These are phyloP conservation scores for Cladosporium halotolerans DNA, from an alignment of 2,329 filamentous ascomycete species.

Conservation along the genomic window DNA sequence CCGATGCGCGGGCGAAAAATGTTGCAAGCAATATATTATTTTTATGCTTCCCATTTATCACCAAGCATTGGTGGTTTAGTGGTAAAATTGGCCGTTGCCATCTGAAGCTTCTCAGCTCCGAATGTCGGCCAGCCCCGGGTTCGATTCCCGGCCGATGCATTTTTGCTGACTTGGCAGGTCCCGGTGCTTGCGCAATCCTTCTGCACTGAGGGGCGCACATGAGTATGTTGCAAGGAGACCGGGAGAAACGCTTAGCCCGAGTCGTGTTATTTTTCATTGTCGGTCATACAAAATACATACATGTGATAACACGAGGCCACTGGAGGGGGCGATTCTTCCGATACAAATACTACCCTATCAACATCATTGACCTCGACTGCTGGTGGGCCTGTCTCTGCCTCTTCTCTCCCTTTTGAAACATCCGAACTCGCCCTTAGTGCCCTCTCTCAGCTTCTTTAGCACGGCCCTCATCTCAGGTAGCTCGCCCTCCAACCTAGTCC, in stretches of 20 bases:
- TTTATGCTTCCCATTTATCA: not conserved
- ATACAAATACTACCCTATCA: too few relatives aligned
- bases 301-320: too few relatives aligned
- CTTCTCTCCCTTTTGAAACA: slow-evolving; percentile 30
- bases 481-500: slow-evolving; percentile 74
- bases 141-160: slow-evolving; percentile 10
- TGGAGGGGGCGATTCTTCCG: too few relatives aligned
- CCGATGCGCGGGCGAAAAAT: not conserved
- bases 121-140: slow-evolving; percentile 7
- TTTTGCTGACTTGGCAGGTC: not conserved
- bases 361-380: not conserved
- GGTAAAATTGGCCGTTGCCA: slow-evolving; percentile 10
- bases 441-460: slow-evolving; percentile 75
- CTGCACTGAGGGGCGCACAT: too few relatives aligned
- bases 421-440: slow-evolving; percentile 72
- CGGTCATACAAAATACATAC: too few relatives aligned
- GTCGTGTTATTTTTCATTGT: too few relatives aligned
- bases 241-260: too few relatives aligned
- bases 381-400: slow-evolving; percentile 6
- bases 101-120: not conserved
- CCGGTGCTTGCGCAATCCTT: too few relatives aligned
- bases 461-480: slow-evolving; percentile 82
- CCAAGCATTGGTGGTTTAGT: slow-evolving; percentile 8
- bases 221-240: too few relatives aligned
- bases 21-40: not conserved